Evolutionary conservation across 768 basidiomycete species (phyloP), one percentile per base, ranked within the genome.

Genomic region (Trametes maxima): DNA sequence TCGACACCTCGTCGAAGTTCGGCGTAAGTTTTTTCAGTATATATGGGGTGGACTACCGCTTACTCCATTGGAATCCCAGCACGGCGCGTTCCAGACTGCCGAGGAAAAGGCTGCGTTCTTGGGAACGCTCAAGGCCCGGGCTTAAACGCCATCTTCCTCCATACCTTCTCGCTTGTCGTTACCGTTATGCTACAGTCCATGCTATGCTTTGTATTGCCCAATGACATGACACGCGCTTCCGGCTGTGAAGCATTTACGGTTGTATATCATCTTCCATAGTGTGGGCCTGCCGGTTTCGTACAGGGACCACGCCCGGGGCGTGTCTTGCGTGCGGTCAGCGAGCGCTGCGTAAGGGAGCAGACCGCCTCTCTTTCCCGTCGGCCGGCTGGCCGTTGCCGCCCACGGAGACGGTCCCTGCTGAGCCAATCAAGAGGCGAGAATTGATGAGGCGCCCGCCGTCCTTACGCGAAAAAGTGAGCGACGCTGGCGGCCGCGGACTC

Each of bases 1-100:
- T 98, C 85, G 95, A 96, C 74, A 98, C 96, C 36, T 92, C 94
- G 44, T 95, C 93, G 77, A 97, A 97, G 79, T 95, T 94, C 79
- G 94, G 95, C 69, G 91, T 92, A 86, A 68, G 89, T 83, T 17
- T 28, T 54, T 16, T 48, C 57, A 47, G 10, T 22, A 1, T 14
- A 24, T 24, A 12, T 17, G 8, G 19, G 22, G 0, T 45, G 48
- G 35, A 40, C 6, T 8, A 2, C 12, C 17, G 21, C 63, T 64
- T 16, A 67, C 59, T 17, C 24, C 7, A 1, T 14, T 54, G 11
- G 53, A 43, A 63, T 49, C 69, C 21, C 66, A 92, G 91, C 95
- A 97, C 73, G 95, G 95, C 71, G 88, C 90, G 49, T 97, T 95
- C 94, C 95, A 98, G 84, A 95, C 94, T 50, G 82, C 84, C 80